Evolutionary conservation across 2,329 filamentous ascomycete genomes (phyloP), one percentile per base, ranked within the genome.

Genomic region (Hortaea sp.): DNA sequence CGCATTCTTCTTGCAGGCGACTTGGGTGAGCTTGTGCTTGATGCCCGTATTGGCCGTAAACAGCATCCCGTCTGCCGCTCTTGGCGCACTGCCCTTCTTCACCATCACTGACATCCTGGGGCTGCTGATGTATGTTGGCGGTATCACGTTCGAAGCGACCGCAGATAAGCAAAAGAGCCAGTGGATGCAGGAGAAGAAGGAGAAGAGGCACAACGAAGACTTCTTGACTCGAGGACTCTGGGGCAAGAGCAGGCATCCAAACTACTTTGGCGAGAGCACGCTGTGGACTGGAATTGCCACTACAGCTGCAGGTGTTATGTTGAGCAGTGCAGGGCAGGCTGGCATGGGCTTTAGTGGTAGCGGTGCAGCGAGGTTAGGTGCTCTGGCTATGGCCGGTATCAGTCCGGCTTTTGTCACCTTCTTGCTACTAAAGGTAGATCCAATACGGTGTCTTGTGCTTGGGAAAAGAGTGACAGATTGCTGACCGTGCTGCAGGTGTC

Each of bases 191-290:
- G 78, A 76, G 47, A 82, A 79, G 69, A 75, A 75, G 55, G 68
- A 71, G 41, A 85, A 85, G 71, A 70, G 76, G 56, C 82, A 86
- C 50, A 74, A 76, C 27, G 81, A 85, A 63, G 73, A 78, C 40
- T 85, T 85, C 56, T 59, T 85, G 51, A 82, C 79, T 0, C 62
- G 68, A 1, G 82, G 82, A 0, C 57, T 85, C 32, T 85, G 81
- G 76, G 68, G 69, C 5, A 72, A 74, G 58, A 76, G 71, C 41
- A 66, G 79, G 49, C 79, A 83, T 63, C 82, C 82, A 0, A 83
- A 85, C 57, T 85, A 85, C 66, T 83, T 85, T 60, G 82, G 82
- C n/a, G 82, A 85, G 62, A 73, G 71, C 29, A 81, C 78, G 7
- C 67, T 86, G 30, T 86, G 81, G 82, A 79, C 76, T 0, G 82